Base-by-base conservation (phyloP, 2,329 filamentous ascomycete genomes). In the Pestalotiopsis sp. region DNA sequence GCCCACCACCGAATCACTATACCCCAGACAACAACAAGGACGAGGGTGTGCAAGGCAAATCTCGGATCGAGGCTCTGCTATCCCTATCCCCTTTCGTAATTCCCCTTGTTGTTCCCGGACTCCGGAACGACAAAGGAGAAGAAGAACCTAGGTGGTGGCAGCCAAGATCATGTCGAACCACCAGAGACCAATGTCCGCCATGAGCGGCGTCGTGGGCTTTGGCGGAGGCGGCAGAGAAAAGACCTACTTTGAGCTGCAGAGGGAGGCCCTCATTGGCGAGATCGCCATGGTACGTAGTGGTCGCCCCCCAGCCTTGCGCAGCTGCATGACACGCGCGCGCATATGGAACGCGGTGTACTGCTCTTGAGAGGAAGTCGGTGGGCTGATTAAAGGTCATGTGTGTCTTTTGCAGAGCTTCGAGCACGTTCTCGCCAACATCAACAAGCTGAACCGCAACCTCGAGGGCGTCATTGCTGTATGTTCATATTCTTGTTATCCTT, bases 381-480 rank as follows among this genome's bases (percentile, higher is more conserved):
- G 23, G 57, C 25, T 27, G 31, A 36, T 17, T 2, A 36, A 5
- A 20, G 17, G 31, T 36, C 14, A 27, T 27, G 31, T 60, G 57
- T 36, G 23, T 40, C 31, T 20, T 66, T 23, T 45, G 57, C 72
- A 91, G 89, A 89, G 85, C 80, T 89, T 99, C 78, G 96, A 98
- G 76, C 91, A 96, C 76, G 94, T 97, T 69, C 91, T 99, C 11
- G 93, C 95, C 75, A 98, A 97, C 77, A 94, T 98, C 80, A 99
- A 98, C 83, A 95, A 95, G 75, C 83, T 99, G 69, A 99, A 98
- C 80, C 91, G 95, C 41, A 95, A 92, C 52, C 84, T 99, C 20
- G 95, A 99, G 81, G 93, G 94, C 68, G 92, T 98, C 23, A 95
- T 97, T 69, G 91, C 94, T 61, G 95, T 95, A 83, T 62, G 89